These are phyloP conservation scores for Leucocoprinus birnbaumii DNA, from an alignment of 768 basidiomycete genomes.

Conservation along the genomic window DNA sequence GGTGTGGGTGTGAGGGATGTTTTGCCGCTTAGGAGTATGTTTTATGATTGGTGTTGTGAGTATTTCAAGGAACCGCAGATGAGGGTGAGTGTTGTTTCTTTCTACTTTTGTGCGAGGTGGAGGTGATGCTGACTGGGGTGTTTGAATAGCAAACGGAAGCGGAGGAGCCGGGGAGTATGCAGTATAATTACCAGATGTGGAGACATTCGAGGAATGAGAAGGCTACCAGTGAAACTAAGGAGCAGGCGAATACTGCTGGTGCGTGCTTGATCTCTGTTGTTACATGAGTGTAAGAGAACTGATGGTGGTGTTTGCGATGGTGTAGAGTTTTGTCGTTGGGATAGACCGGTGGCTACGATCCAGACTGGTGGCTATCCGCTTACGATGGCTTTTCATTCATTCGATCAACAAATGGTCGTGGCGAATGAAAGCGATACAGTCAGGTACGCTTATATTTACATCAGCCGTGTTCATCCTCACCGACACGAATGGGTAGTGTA, in stretches of 20 bases:
- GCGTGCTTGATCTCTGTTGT: conserved; percentile 21
- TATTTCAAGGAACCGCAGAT: conserved; percentile 99
- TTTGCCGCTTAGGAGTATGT: conserved; percentile 85
- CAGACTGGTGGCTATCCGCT: conserved; percentile 59
- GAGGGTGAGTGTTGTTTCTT: conserved; percentile 60
- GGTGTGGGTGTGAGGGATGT: conserved; percentile 81
- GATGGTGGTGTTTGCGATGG: too few species aligned
- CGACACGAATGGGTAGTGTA: conserved; percentile 47
- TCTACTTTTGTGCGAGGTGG: background rate
- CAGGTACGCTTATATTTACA: conserved; percentile 45
- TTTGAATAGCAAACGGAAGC: conserved; percentile 78
- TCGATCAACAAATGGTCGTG: conserved; percentile 83
- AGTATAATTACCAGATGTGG: conserved; percentile 96
- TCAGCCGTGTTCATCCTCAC: background rate
- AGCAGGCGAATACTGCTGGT: conserved; percentile 78
- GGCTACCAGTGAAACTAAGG: conserved; percentile 63
- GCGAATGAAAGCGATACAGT: conserved; percentile 87
- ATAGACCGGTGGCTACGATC: conserved; percentile 64
- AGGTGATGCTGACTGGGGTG: conserved; percentile 14
- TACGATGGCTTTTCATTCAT: conserved; percentile 88
- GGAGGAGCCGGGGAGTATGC: conserved; percentile 92
- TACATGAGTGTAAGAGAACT: background rate
- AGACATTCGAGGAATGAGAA: conserved; percentile 87
- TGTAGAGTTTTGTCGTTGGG: conserved; percentile 67
- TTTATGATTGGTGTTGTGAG: conserved; percentile 95